Conservation (phyloP, 768 basidiomycete species). For the Galerina marginata region DNA sequence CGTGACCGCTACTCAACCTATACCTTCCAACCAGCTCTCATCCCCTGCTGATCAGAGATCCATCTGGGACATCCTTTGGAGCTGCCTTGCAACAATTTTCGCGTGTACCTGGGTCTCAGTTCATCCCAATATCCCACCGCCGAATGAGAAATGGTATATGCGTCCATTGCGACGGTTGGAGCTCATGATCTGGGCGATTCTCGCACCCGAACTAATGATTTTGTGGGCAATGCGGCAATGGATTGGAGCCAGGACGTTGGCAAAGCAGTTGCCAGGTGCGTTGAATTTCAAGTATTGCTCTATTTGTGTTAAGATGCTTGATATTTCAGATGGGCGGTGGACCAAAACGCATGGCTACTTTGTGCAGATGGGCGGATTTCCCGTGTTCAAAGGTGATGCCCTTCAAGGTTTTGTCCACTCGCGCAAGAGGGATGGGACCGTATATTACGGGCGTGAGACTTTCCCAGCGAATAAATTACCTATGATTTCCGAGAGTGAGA, state of each 20-base stretch:
- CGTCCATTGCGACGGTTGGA: not conserved
- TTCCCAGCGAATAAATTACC: constrained; percentile 1
- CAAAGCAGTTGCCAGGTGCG: not conserved
- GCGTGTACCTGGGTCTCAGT: constrained; percentile 6
- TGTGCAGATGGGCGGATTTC: constrained; percentile 20
- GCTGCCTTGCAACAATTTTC: constrained; percentile 6
- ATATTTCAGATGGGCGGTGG: constrained; percentile 4
- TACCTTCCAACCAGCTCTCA: too few species aligned
- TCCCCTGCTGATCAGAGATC: too few species aligned
- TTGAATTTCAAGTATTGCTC: not conserved
- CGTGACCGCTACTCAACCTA: too few species aligned
- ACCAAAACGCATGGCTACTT: constrained; percentile 15
- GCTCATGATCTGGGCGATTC: constrained; percentile 1
- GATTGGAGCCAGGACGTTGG: not conserved
- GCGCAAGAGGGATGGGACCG: not conserved
- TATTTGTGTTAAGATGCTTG: not conserved
- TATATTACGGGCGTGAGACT: constrained; percentile 8
- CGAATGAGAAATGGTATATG: not conserved
- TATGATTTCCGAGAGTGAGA: constrained; percentile 4
- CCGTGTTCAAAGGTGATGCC: not conserved
- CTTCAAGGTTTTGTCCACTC: too few species aligned
- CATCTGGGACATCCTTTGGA: constrained; percentile 5
- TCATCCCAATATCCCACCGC: constrained; percentile 3
- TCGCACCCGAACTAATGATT: constrained; percentile 3
- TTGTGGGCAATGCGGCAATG: constrained; percentile 6